Evolutionary conservation across 768 basidiomycete genomes (phyloP).

Genomic region (Tremella mesenterica): DNA sequence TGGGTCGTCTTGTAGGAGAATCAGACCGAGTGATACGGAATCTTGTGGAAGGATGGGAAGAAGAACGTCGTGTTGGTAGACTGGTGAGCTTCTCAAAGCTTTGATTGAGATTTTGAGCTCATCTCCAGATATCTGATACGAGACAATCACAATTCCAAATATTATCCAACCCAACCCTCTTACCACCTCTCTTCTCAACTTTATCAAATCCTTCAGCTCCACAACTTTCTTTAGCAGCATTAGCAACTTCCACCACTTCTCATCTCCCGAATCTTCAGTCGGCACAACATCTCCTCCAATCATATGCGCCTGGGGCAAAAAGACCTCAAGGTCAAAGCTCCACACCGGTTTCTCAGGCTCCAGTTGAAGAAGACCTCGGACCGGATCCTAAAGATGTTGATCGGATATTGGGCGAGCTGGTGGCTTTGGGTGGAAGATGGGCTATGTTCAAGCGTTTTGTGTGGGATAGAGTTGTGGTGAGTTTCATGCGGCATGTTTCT

Average conservation of each 20-base stretch:
- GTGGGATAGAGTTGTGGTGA: constrained; percentile 62
- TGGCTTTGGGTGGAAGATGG: constrained; percentile 88
- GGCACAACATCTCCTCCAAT: constrained; percentile 32
- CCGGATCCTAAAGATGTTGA: constrained; percentile 87
- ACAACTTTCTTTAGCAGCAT: constrained; percentile 22
- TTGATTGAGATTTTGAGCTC: not conserved
- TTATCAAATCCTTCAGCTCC: constrained; percentile 19
- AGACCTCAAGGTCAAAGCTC: not conserved
- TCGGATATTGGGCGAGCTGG: constrained; percentile 73
- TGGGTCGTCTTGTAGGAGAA: constrained; percentile 65
- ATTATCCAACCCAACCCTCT: constrained; percentile 29
- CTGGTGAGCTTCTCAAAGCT: constrained; percentile 22
- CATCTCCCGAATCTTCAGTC: constrained; percentile 37
- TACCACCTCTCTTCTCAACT: constrained; percentile 29
- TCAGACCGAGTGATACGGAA: constrained; percentile 73
- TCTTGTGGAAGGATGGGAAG: constrained; percentile 77
- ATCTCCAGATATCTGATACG: constrained; percentile 44
- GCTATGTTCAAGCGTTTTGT: constrained; percentile 81
- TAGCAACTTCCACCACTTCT: constrained; percentile 28
- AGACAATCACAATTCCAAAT: constrained; percentile 37
- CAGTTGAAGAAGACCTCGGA: constrained; percentile 30
- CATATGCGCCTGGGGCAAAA: constrained; percentile 37
- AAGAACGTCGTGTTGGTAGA: constrained; percentile 72
- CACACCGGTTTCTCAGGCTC: constrained; percentile 5
- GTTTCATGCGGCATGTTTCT: too few relatives aligned